Percentiles rank a stretch among this genome's conserved stretches.
Evolutionary conservation across 768 basidiomycete species (phyloP).

Genomic region (Kwoniella sp.): DNA sequence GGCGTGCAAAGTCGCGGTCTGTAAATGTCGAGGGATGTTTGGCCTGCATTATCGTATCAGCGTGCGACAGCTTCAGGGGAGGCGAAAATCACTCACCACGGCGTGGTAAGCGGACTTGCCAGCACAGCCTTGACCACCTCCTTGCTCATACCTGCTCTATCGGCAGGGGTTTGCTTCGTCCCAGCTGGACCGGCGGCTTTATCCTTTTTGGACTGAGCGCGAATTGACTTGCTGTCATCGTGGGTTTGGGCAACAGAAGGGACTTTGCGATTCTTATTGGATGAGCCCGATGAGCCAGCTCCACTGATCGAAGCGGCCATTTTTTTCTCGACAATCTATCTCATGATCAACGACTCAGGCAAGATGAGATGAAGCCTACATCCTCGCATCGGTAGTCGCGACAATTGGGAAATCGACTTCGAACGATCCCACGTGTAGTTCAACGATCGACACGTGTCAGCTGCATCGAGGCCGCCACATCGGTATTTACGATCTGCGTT

Average conservation of each 20-base stretch:
- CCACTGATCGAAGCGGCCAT: too few species aligned
- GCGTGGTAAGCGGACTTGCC: constrained; percentile 31
- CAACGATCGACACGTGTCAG: not conserved
- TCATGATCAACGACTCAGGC: too few species aligned
- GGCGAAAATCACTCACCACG: constrained; percentile 25
- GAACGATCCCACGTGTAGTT: too few species aligned
- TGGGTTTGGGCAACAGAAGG: not conserved
- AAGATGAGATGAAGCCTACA: too few species aligned
- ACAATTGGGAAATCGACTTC: too few species aligned
- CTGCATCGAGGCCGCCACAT: constrained; percentile 1
- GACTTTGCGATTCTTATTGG: not conserved
- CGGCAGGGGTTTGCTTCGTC: not conserved
- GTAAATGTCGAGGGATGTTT: constrained; percentile 35
- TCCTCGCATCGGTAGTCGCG: too few species aligned
- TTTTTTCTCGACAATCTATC: too few species aligned
- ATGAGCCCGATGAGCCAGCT: too few species aligned
- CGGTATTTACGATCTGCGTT: not conserved
- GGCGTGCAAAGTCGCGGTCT: constrained; percentile 26
- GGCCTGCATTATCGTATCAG: constrained; percentile 26
- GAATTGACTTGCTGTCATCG: constrained; percentile 14
- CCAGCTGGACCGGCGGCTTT: constrained; percentile 6
- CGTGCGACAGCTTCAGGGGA: not conserved
- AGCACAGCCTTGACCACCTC: constrained; percentile 39
- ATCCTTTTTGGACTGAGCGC: constrained; percentile 29
- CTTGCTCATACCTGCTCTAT: constrained; percentile 21